These are phyloP conservation scores for Royoungia palumana DNA, from an alignment of 768 basidiomycete genomes.

Conservation along the genomic window DNA sequence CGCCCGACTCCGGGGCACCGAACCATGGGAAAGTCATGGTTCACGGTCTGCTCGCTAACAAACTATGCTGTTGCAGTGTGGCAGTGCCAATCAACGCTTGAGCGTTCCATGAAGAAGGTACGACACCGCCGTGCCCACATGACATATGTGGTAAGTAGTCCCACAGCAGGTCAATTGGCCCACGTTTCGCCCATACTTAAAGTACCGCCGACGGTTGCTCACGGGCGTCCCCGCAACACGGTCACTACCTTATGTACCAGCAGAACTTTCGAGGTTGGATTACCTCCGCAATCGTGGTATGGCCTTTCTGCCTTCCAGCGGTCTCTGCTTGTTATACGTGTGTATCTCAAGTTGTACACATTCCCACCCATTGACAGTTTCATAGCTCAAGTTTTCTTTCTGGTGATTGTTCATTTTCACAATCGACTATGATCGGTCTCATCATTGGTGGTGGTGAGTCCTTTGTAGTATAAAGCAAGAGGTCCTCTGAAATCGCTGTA, in stretches of 20 bases:
- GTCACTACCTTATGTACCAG: conserved; percentile 3
- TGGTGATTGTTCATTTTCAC: not conserved
- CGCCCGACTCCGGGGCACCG: no score
- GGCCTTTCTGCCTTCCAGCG: conserved; percentile 6
- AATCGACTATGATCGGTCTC: not conserved
- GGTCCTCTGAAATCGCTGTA: conserved; percentile 6
- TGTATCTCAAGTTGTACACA: not conserved
- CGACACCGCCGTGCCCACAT: no score
- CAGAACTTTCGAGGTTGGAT: not conserved
- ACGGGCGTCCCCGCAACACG: not conserved
- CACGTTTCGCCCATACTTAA: no score
- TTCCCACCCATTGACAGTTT: not conserved
- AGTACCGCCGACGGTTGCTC: no score
- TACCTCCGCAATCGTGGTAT: not conserved
- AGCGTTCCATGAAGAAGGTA: no score
- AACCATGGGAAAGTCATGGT: no score
- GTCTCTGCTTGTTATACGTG: conserved; percentile 14
- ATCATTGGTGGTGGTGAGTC: conserved; percentile 10
- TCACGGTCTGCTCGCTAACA: no score
- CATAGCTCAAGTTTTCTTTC: not conserved
- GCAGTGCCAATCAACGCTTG: no score
- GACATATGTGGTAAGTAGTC: no score
- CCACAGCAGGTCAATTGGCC: no score
- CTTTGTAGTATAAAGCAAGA: not conserved
- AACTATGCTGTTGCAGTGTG: no score